Base-by-base conservation (phyloP, 2,329 filamentous ascomycete genomes). In the Alternaria angustiovoidea region DNA sequence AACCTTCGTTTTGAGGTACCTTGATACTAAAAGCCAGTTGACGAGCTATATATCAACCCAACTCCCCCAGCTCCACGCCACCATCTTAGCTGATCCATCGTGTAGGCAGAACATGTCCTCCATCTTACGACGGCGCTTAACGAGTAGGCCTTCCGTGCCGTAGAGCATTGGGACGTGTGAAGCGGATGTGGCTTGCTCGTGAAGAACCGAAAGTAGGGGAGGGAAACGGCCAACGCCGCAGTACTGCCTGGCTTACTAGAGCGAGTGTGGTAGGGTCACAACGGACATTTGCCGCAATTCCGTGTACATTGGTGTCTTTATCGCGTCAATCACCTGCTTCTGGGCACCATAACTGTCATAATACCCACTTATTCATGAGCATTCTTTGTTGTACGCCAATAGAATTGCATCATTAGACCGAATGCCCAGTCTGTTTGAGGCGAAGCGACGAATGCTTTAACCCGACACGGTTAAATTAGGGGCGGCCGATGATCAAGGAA, bases 31-130 rank as follows among this genome's bases (percentile, higher is more conserved):
- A 59, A 58, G 61, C 54, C 47, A 36, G 55, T n/a, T 48, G 32
- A 54, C 36, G 51, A 66, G 56, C 68, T 78, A 76, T 78, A 78
- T 78, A 77, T 70, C 67, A 51, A 60, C 53, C 59, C 52, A 62
- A 59, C 58, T 57, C 58, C 38, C 52, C 58, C 56, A 51, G 51
- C 48, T 66, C 68, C 63, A 66, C 69, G 74, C 74, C 73, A 72
- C 74, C 72, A 65, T 62, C 54, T 64, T 65, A 69, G 62, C 59
- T 69, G 62, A 67, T 69, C 62, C 70, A 68, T 65, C 47, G 51
- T 62, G 57, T 59, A 62, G 54, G 61, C 57, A 64, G 62, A 65
- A 55, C 65, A 66, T 65, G 62, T 60, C 59, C 59, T 62, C 66
- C 71, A 67, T 68, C 63, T 64, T 63, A 60, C 57, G 59, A 62